Percentiles rank a stretch among this genome's conserved stretches.
Conservation (phyloP, 371 early-diverging fungal species). For the Mucor saturninus region DNA sequence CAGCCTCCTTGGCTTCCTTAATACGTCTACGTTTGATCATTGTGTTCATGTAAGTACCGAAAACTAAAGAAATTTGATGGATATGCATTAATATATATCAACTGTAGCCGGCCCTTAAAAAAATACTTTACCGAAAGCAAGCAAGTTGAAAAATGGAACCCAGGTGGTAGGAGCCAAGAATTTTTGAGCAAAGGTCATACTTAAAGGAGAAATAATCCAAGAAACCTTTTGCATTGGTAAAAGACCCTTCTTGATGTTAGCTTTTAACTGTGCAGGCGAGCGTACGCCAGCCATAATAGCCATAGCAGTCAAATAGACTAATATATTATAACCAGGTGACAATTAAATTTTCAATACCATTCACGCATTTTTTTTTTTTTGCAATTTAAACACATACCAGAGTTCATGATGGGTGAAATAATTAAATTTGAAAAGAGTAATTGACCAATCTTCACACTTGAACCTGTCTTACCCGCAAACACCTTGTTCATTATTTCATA, state of each 20-base stretch:
- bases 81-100: conserved; percentile 2
- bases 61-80: conserved; percentile 39
- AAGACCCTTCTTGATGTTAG: conserved; percentile 63
- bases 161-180: conserved; percentile 76
- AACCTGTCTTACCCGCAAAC: conserved; percentile 65
- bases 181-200: conserved; percentile 79
- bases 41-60: conserved; percentile 85
- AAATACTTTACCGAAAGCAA: conserved; percentile 66
- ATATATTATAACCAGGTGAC: background rate
- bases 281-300: conserved; percentile 79
- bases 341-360: background rate
- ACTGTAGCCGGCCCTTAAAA: background rate
- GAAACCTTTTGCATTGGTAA: conserved; percentile 81
- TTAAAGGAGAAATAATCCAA: conserved; percentile 80
- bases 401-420: conserved; percentile 81
- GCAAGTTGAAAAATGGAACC: conserved; percentile 91
- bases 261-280: conserved; percentile 52
- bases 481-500: conserved; percentile 69
- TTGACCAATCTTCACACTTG: conserved; percentile 61
- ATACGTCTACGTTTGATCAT: conserved; percentile 70
- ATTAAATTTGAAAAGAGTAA: conserved; percentile 72
- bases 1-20: conserved; percentile 42
- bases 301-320: conserved; percentile 85
- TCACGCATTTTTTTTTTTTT: background rate
- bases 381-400: conserved; percentile 54